Base-by-base conservation (phyloP, 2,329 filamentous ascomycete species). In the Aspergillus aculeatus region DNA sequence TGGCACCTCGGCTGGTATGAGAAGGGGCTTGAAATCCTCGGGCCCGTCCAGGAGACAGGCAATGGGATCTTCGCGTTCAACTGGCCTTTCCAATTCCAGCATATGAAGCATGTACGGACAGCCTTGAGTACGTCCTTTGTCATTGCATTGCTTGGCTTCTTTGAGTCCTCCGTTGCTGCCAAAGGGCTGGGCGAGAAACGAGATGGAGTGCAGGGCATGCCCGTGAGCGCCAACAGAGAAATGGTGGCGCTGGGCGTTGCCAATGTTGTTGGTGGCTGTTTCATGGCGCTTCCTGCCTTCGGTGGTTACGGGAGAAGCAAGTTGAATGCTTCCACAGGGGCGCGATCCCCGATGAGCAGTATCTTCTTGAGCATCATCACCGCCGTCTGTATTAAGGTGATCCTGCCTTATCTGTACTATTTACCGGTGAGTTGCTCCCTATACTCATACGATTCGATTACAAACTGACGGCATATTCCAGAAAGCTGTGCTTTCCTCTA, bases 291-390 rank as follows among this genome's bases (percentile, higher is more conserved):
- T 23, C 95, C 95, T 6, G 91, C 92, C 0, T 99, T 99, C 81
- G 95, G 95, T 19, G 95, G 95, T 9, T 99, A 99, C 72, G 95
- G 93, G 10, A 84, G 95, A 72, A 97, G 92, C 77, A 98, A 98
- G 75, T 90, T 99, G 66, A 98, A 97, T 78, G 89, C 89, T 65
- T 90, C 90, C 53, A 98, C 95, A 1, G 95, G 95, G 38, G 94
- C 92, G 31, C 91, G 89, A 74, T 97, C 91, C 1, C 94, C 94
- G 0, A 96, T 98, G 90, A 95, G 90, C 77, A 96, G 91, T 64
- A 85, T 99, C 41, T 86, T 98, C 53, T 78, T 99, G 57, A 92
- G 90, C 62, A 65, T 93, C 47, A 90, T 98, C 68, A 91, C 94
- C 0, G 79, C 97, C 23, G 77, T 96, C 51, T 91, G 89, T 70